These are phyloP conservation scores for Tetrastigma voinierianum DNA, from an alignment of 164 flowering plant species.

Conservation along the genomic window DNA sequence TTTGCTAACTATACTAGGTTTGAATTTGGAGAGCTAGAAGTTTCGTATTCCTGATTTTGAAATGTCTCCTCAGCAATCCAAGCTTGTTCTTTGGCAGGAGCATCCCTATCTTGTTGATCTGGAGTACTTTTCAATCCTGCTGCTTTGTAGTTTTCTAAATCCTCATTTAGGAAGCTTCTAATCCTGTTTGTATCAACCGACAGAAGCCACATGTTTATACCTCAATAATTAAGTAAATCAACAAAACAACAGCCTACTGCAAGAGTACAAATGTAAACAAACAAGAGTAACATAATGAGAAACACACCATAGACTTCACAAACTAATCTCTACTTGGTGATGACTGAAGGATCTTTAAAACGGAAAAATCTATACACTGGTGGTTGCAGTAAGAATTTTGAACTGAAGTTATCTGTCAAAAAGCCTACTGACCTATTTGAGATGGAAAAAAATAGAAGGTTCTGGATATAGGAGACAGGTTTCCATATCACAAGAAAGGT, in stretches of 20 bases:
- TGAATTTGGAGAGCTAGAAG: conserved; percentile 32
- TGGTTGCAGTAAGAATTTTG: no score
- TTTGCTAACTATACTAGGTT: conserved; percentile 56
- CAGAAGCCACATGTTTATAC: background rate
- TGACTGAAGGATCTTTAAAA: no score
- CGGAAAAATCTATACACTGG: no score
- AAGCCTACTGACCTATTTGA: no score
- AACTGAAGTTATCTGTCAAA: no score
- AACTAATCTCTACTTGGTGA: no score
- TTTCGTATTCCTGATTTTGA: conserved; percentile 16
- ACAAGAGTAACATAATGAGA: no score
- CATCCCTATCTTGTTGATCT: conserved; percentile 15
- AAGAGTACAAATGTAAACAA: background rate
- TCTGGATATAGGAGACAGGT: no score
- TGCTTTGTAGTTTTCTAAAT: conserved; percentile 26
- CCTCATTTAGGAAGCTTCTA: conserved; percentile 29
- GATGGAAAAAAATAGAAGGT: no score
- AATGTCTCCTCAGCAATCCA: conserved; percentile 15
- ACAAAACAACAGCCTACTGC: background rate
- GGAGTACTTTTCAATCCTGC: conserved; percentile 17
- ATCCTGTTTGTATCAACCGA: conserved; percentile 23
- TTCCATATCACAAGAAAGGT: no score
- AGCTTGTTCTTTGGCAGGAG: conserved; percentile 5
- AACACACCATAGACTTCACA: no score
- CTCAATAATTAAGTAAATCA: background rate